phyloP scores from a whole-genome alignment of 352 stramenopile species.

The Thraustochytrium striatum region DNA sequence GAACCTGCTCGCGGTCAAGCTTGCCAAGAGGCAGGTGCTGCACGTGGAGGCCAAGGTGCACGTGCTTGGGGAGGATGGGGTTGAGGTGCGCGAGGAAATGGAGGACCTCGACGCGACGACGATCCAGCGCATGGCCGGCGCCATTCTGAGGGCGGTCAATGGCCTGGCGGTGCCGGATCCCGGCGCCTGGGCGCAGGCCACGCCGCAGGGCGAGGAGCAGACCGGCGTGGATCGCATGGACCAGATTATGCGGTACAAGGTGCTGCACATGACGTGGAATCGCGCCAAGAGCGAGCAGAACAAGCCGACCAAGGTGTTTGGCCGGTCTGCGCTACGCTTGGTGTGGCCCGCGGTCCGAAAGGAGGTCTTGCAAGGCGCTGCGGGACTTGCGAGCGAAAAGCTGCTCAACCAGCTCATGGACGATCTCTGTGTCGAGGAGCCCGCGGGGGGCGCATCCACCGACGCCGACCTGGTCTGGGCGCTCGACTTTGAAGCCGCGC shows the following conservation, averaged over 20 bases:
- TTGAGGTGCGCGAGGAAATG: constrained; percentile 8
- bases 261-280: background rate
- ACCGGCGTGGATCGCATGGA: background rate
- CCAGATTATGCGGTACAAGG: constrained; percentile 45
- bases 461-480: too few species aligned
- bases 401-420: too few species aligned
- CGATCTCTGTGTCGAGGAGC: too few species aligned
- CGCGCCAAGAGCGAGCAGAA: background rate
- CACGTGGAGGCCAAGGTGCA: constrained; percentile 12
- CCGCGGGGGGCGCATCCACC: too few species aligned
- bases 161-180: constrained; percentile 1
- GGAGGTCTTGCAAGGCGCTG: too few species aligned
- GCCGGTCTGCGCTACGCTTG: background rate
- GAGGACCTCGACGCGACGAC: constrained; percentile 11
- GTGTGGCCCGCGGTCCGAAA: constrained; percentile 19
- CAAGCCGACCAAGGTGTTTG: constrained; percentile 37
- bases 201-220: background rate
- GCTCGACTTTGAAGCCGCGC: too few species aligned
- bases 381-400: too few species aligned
- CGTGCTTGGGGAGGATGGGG: background rate
- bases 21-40: background rate
- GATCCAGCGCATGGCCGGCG: background rate
- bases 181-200: background rate
- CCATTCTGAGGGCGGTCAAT: constrained; percentile 29
- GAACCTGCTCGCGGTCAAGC: background rate